Evolutionary conservation across 179 eudicot species (phyloP).

Genomic region (Silene noctiflora): DNA sequence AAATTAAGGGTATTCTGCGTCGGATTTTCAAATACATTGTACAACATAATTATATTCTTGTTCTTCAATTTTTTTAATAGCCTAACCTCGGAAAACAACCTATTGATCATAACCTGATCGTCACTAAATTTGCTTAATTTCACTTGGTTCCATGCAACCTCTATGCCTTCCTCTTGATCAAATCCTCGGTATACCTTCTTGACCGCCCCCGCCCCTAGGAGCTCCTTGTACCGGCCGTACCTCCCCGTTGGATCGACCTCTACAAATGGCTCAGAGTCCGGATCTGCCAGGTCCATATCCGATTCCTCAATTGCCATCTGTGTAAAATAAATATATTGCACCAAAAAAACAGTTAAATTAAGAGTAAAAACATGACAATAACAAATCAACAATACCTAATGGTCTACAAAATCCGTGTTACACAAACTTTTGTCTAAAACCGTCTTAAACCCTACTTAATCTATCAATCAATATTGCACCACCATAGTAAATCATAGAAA

Average conservation of each 20-base stretch:
- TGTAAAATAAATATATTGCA: too few species aligned
- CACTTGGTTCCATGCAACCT: slow-evolving; percentile 82
- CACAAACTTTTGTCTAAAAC: too few species aligned
- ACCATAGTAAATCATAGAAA: too few species aligned
- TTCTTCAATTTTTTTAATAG: slow-evolving; percentile 49
- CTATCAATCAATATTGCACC: too few species aligned
- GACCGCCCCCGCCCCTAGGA: slow-evolving; percentile 28
- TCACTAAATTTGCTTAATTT: slow-evolving; percentile 45
- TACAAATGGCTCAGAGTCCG: slow-evolving; percentile 47
- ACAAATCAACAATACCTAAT: too few species aligned
- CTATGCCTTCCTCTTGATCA: slow-evolving; percentile 78
- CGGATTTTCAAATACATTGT: slow-evolving; percentile 49
- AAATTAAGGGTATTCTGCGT: slow-evolving; percentile 52
- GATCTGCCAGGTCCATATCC: too few species aligned
- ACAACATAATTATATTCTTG: slow-evolving; percentile 52
- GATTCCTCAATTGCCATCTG: too few species aligned
- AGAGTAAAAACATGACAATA: too few species aligned
- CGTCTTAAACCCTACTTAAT: too few species aligned
- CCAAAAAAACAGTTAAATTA: too few species aligned
- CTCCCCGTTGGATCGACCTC: slow-evolving; percentile 68
- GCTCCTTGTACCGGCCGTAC: slow-evolving; percentile 63
- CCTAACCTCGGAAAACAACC: slow-evolving; percentile 55
- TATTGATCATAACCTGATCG: slow-evolving; percentile 45
- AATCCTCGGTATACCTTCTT: slow-evolving; percentile 67
- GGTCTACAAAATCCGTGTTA: too few species aligned